These are phyloP conservation scores for Clavispora phyllophila DNA, from an alignment of 805 yeast species.

Conservation along the genomic window DNA sequence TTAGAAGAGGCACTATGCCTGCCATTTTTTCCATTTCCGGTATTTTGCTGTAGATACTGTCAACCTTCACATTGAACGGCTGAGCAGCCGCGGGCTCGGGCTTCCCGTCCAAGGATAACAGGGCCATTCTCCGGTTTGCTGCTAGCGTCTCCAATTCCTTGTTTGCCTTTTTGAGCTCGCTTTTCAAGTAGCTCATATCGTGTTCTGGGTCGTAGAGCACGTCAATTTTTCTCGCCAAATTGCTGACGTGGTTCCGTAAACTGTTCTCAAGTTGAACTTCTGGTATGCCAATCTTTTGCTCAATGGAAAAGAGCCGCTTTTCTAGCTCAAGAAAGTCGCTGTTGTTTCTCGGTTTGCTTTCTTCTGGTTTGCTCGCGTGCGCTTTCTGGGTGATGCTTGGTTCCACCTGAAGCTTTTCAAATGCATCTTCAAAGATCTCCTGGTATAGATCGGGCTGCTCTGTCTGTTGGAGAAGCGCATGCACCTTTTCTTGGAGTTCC, in stretches of 20 bases:
- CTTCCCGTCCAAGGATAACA: constrained; percentile 5
- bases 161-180: constrained; percentile 20
- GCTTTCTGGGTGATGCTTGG: too few relatives aligned
- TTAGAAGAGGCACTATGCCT: constrained; percentile 20
- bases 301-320: constrained; percentile 19
- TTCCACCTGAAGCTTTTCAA: neutral
- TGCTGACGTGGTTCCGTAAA: constrained; percentile 24
- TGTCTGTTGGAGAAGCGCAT: neutral
- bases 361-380: neutral
- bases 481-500: neutral
- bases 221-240: constrained; percentile 28
- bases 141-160: constrained; percentile 23
- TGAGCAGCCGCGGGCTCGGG: neutral
- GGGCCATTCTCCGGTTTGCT: constrained; percentile 16
- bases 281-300: constrained; percentile 17
- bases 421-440: neutral
- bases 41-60: constrained; percentile 21
- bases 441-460: neutral
- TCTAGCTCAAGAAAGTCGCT: constrained; percentile 20
- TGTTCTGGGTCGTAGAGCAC: constrained; percentile 33
- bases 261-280: constrained; percentile 10
- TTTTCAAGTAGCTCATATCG: constrained; percentile 20
- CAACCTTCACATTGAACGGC: constrained; percentile 19
- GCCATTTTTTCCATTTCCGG: constrained; percentile 22
- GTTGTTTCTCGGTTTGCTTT: too few relatives aligned